A percentile compares a stretch with the other conserved stretches of the same genome.
phyloP scores from a whole-genome alignment of 176 grass and related monocot species.

The Canna indica region DNA sequence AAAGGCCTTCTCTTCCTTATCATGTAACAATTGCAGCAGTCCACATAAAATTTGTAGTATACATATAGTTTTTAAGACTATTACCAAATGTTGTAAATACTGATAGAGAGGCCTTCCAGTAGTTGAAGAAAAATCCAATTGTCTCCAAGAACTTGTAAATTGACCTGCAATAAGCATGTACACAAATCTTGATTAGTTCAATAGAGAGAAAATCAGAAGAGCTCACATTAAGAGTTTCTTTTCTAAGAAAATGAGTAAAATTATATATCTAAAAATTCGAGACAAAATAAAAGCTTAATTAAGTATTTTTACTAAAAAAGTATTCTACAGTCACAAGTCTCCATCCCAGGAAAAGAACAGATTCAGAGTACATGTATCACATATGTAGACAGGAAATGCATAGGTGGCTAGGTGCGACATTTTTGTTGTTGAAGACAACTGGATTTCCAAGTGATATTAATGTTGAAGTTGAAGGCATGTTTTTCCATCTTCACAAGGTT shows the following conservation, averaged over 20 bases:
- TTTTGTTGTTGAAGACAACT: too few relatives aligned
- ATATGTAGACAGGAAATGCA: background rate
- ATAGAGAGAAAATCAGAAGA: background rate
- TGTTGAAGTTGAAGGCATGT: too few relatives aligned
- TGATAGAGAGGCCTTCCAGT: conserved; percentile 31
- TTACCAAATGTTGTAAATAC: conserved; percentile 47
- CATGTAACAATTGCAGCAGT: background rate
- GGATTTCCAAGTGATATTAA: too few relatives aligned
- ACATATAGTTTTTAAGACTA: conserved; percentile 7
- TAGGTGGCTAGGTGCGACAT: too few relatives aligned
- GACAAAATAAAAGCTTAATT: too few relatives aligned
- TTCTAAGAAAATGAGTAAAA: background rate
- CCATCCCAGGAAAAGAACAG: too few relatives aligned
- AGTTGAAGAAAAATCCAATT: conserved; percentile 23
- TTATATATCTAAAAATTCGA: too few relatives aligned
- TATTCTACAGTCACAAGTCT: background rate
- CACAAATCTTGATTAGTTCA: background rate
- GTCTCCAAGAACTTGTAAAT: conserved; percentile 25
- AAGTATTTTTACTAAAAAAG: too few relatives aligned
- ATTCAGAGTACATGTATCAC: background rate
- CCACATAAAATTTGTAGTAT: background rate
- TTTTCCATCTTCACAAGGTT: too few relatives aligned
- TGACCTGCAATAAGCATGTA: conserved; percentile 30
- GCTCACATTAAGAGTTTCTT: background rate
- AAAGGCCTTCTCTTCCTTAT: background rate